Conservation (phyloP, 768 basidiomycete species). For the Antrodiella citrinella region DNA sequence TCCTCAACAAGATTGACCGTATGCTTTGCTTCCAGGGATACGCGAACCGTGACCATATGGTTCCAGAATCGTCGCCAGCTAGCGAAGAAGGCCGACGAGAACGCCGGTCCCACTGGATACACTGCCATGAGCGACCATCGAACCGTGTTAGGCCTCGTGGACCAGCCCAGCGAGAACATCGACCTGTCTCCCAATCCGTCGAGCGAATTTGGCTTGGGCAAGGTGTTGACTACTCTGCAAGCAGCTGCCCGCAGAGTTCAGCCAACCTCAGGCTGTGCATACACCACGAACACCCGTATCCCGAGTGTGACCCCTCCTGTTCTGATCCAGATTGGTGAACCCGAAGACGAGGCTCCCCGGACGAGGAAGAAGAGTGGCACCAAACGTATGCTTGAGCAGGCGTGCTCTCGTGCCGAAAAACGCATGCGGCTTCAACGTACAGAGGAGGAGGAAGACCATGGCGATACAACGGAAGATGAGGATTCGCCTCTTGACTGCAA, state of each 20-base stretch:
- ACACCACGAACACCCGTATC: no score
- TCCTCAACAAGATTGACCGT: not conserved
- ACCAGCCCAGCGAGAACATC: not conserved
- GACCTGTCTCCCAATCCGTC: not conserved
- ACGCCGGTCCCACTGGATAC: not conserved
- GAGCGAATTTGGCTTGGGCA: not conserved
- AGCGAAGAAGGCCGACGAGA: conserved; percentile 8
- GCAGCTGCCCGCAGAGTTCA: not conserved
- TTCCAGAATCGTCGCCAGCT: conserved; percentile 28
- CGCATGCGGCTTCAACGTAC: conserved; percentile 21
- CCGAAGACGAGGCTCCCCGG: not conserved
- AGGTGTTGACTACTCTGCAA: not conserved
- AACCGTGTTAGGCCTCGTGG: not conserved
- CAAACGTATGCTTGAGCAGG: conserved; percentile 35
- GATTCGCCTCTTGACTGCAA: not conserved
- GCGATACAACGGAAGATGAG: conserved; percentile 13
- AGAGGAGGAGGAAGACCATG: conserved; percentile 7
- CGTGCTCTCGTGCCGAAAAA: conserved; percentile 32
- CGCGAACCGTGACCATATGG: conserved; percentile 26
- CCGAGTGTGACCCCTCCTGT: no score
- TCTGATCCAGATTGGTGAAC: not conserved
- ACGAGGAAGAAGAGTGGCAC: conserved; percentile 12
- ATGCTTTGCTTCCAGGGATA: conserved; percentile 12
- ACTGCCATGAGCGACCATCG: not conserved
- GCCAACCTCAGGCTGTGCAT: not conserved